A percentile compares a stretch with the other conserved stretches of the same genome.
Conservation (phyloP, 2,329 filamentous ascomycete species). For the Microcyclosporella mali region DNA sequence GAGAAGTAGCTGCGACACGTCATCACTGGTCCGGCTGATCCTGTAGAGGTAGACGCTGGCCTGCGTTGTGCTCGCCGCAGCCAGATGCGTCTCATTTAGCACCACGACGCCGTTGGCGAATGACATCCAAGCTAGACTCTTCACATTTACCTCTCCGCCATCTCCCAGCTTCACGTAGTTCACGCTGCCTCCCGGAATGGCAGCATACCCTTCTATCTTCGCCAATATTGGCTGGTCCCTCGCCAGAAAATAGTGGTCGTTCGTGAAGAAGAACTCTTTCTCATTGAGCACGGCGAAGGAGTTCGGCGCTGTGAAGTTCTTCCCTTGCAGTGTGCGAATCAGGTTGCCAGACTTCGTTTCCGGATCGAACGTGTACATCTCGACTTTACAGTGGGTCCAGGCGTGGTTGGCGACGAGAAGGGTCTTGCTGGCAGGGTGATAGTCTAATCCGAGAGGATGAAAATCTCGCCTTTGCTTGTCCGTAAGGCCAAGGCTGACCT, state of each 20-base stretch:
- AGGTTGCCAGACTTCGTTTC: conserved; percentile 24
- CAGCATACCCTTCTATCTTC: conserved; percentile 36
- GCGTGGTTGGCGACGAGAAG: conserved; percentile 40
- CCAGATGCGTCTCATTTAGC: conserved; percentile 34
- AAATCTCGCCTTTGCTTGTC: conserved; percentile 28
- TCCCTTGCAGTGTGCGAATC: conserved; percentile 29
- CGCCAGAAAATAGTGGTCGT: conserved; percentile 37
- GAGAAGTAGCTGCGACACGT: conserved; percentile 8
- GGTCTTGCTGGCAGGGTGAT: conserved; percentile 30
- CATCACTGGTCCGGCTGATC: conserved; percentile 8
- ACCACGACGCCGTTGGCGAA: conserved; percentile 40
- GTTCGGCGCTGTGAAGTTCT: conserved; percentile 33
- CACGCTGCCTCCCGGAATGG: conserved; percentile 33
- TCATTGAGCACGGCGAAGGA: conserved; percentile 32
- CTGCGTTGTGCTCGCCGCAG: conserved; percentile 35
- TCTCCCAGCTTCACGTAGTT: conserved; percentile 28
- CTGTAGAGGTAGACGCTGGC: conserved; percentile 34
- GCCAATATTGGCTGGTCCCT: conserved; percentile 25
- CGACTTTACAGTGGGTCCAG: conserved; percentile 28
- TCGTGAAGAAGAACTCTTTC: conserved; percentile 35
- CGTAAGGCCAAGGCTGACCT: conserved; percentile 28
- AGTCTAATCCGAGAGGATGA: conserved; percentile 40
- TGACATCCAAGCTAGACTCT: conserved; percentile 29
- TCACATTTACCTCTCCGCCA: conserved; percentile 5
- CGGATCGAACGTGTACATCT: conserved; percentile 32